phyloP scores from a whole-genome alignment of 345 rosid genomes.

The Euphorbia pulcherrima region DNA sequence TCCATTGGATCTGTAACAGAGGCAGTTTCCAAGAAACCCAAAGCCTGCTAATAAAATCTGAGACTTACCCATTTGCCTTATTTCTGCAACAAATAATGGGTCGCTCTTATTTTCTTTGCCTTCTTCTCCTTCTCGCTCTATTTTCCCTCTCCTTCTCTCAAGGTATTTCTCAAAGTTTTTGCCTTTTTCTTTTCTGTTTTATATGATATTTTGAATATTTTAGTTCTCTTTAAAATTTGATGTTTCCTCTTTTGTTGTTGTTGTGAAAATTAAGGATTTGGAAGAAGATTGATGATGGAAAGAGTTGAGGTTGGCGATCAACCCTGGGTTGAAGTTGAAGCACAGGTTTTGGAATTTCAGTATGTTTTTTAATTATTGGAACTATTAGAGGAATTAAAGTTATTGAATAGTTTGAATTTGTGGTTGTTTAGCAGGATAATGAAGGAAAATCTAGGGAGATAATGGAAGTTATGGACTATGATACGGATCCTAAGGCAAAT shows the following conservation, averaged over 20 bases:
- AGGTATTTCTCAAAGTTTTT: slow-evolving; percentile 14
- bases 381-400: too few species aligned
- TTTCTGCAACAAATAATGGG: slow-evolving; percentile 32
- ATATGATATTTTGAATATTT: not conserved
- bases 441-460: slow-evolving; percentile 30
- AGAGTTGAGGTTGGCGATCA: slow-evolving; percentile 23
- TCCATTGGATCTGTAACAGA: slow-evolving; percentile 29
- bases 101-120: slow-evolving; percentile 23
- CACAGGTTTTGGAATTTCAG: slow-evolving; percentile 1
- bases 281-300: slow-evolving; percentile 30
- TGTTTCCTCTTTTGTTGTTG: not conserved
- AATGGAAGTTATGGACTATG: slow-evolving; percentile 44
- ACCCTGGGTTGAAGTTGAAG: slow-evolving; percentile 16
- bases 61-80: slow-evolving; percentile 30
- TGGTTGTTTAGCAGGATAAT: slow-evolving; percentile 31
- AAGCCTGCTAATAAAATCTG: slow-evolving; percentile 13
- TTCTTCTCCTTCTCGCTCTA: slow-evolving; percentile 30
- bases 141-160: slow-evolving; percentile 35
- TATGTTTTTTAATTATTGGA: not conserved
- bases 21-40: slow-evolving; percentile 27
- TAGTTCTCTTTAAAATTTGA: not conserved
- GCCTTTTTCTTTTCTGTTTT: not conserved
- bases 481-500: slow-evolving; percentile 41
- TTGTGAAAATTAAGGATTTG: slow-evolving; percentile 28
- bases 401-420: not conserved